These are phyloP conservation scores for Marchantia paleacea DNA, from an alignment of 225 moss, liverwort and hornwort species.

Conservation along the genomic window DNA sequence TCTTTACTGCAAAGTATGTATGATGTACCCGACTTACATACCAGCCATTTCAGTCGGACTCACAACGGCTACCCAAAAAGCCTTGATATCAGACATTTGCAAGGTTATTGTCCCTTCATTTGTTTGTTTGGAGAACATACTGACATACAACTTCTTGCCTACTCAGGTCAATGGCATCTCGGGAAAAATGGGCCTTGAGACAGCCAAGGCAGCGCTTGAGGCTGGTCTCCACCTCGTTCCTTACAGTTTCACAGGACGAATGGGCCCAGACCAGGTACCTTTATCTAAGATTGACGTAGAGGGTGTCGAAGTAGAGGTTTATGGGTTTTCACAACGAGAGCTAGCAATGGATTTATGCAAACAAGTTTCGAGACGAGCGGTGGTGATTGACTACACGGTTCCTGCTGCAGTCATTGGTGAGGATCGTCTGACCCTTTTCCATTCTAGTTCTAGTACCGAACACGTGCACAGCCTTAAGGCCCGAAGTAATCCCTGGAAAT, in stretches of 20 bases:
- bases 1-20: too few species aligned
- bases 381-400: slow-evolving; percentile 80
- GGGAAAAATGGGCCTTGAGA: slow-evolving; percentile 87
- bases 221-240: slow-evolving; percentile 70
- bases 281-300: slow-evolving; percentile 40
- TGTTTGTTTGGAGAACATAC: too few species aligned
- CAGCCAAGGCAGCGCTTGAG: slow-evolving; percentile 68
- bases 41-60: too few species aligned
- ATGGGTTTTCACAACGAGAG: background rate
- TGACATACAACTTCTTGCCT: background rate
- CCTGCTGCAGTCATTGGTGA: slow-evolving; percentile 87
- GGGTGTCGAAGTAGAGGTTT: slow-evolving; percentile 46
- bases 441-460: too few species aligned
- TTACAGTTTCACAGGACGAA: slow-evolving; percentile 46
- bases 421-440: background rate
- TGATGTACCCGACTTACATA: too few species aligned
- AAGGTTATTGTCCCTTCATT: too few species aligned
- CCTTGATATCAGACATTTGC: too few species aligned
- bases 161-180: slow-evolving; percentile 68
- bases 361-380: slow-evolving; percentile 42
- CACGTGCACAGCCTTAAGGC: too few species aligned
- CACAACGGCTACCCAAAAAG: too few species aligned
- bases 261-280: slow-evolving; percentile 17
- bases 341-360: slow-evolving; percentile 51
- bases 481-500: background rate